Conservation (phyloP, 805 yeast genomes). For the Hanseniaspora occidentalis region DNA sequence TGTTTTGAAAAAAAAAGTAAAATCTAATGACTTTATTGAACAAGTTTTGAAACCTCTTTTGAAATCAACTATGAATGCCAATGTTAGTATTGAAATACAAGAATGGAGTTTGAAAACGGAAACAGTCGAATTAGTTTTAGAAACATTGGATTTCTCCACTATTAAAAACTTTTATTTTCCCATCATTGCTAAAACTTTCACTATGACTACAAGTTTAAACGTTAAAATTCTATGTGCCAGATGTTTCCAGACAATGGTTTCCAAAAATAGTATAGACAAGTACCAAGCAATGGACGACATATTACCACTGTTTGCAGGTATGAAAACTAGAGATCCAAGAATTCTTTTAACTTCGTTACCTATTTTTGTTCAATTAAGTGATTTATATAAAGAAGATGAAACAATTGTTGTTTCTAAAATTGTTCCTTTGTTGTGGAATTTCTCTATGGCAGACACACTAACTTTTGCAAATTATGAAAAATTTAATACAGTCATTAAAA, state of each 20-base stretch:
- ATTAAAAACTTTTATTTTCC: slow-evolving; percentile 72
- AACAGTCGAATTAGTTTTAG: slow-evolving; percentile 23
- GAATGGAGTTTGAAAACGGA: slow-evolving; percentile 37
- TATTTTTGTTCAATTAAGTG: slow-evolving; percentile 26
- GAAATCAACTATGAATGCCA: slow-evolving; percentile 13
- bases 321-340: slow-evolving; percentile 65
- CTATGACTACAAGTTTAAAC: slow-evolving; percentile 72
- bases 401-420: slow-evolving; percentile 37
- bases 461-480: slow-evolving; percentile 29
- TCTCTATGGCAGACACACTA: slow-evolving; percentile 35
- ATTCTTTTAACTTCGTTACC: slow-evolving; percentile 33
- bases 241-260: slow-evolving; percentile 46
- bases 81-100: slow-evolving; percentile 31
- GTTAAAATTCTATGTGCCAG: slow-evolving; percentile 60
- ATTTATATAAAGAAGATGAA: slow-evolving; percentile 34
- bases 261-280: slow-evolving; percentile 52
- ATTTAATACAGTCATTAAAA: slow-evolving; percentile 29
- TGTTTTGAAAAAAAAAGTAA: slow-evolving; percentile 36
- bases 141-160: slow-evolving; percentile 49
- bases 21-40: slow-evolving; percentile 36
- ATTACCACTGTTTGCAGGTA: slow-evolving; percentile 61
- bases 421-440: slow-evolving; percentile 39
- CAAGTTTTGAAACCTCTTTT: slow-evolving; percentile 20
- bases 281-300: slow-evolving; percentile 63
- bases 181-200: slow-evolving; percentile 54